Base-by-base conservation (phyloP, 2,329 filamentous ascomycete genomes). In the Trichophaea hybrida region DNA sequence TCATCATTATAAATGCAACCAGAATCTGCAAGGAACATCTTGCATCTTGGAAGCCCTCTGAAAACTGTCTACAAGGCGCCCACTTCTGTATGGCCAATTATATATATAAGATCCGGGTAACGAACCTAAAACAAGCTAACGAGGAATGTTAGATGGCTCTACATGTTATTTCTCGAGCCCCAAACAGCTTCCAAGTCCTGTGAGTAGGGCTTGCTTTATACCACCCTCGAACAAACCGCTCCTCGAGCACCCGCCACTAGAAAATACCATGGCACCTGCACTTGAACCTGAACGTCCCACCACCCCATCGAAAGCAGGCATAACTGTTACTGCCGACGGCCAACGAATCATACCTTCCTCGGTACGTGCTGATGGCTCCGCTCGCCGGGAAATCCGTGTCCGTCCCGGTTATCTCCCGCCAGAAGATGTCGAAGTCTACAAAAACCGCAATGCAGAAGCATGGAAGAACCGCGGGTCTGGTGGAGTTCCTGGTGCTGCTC, bases 361-460 rank as follows among this genome's bases (percentile, higher is more conserved):
- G 0, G 76, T 82, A 48, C 85, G 94, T 58, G 75, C 93, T 31
- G 93, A 98, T 71, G 93, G 93, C 60, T 88, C 85, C 55, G 87
- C 87, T n/a, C 83, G 93, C 59, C 94, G 87, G 70, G 91, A 95
- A 69, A 97, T 97, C 71, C 88, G 88, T 70, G 88, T 98, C 62
- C 83, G 88, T 34, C 91, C 93, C 0, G 94, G 93, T 57, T 98
- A 96, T 74, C 83, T 84, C 37, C 94, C 93, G 1, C 88, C 90
- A 0, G 93, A 98, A 74, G 93, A 98, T 73, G 85, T 97, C 64
- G 89, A 96, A 70, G 78, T 95, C 50, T 98, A 98, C 79, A 94
- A 89, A 75, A 96, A 94, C 73, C 84, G 87, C 59, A 89, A 84
- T 1, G 90, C 90, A 54, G 86, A 93, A 71, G 82, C 81, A 54